Percentiles rank a stretch among this genome's conserved stretches.
phyloP scores from a whole-genome alignment of 305 asterid genomes.

The Fraxinus xanthoxyloides region DNA sequence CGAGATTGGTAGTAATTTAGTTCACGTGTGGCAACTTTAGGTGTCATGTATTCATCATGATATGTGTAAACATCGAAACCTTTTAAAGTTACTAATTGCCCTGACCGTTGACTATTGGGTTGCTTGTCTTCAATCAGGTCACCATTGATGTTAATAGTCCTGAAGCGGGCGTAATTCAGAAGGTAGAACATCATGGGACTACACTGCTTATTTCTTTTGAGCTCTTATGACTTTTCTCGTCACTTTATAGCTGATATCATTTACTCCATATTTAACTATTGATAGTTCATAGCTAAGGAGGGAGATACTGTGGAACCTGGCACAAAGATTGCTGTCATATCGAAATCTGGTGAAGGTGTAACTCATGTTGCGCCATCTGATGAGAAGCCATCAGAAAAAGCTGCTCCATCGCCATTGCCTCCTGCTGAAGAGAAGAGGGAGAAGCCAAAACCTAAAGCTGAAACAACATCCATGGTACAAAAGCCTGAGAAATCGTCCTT shows the following conservation, averaged over 20 bases:
- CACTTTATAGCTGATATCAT: slow-evolving; percentile 6
- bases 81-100: slow-evolving; percentile 12
- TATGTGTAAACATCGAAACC: not conserved
- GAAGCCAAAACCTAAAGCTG: slow-evolving; percentile 52
- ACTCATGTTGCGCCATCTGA: slow-evolving; percentile 83
- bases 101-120: slow-evolving; percentile 21
- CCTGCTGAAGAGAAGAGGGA: slow-evolving; percentile 59
- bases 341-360: slow-evolving; percentile 84
- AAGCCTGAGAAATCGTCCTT: slow-evolving; percentile 52
- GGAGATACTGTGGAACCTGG: slow-evolving; percentile 99
- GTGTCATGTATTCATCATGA: not conserved
- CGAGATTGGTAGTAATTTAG: not conserved
- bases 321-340: slow-evolving; percentile 79
- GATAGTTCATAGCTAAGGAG: slow-evolving; percentile 82
- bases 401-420: slow-evolving; percentile 49
- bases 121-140: slow-evolving; percentile 51
- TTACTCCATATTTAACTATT: slow-evolving; percentile 4
- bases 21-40: slow-evolving; percentile 3
- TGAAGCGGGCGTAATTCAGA: slow-evolving; percentile 91
- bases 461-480: slow-evolving; percentile 46
- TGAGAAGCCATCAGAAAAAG: slow-evolving; percentile 65
- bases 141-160: slow-evolving; percentile 98
- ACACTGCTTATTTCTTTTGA: not conserved
- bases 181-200: slow-evolving; percentile 46
- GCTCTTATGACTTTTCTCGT: not conserved